phyloP scores from a whole-genome alignment of 1,284 basidiomycete genomes.

The Malassezia restricta region DNA sequence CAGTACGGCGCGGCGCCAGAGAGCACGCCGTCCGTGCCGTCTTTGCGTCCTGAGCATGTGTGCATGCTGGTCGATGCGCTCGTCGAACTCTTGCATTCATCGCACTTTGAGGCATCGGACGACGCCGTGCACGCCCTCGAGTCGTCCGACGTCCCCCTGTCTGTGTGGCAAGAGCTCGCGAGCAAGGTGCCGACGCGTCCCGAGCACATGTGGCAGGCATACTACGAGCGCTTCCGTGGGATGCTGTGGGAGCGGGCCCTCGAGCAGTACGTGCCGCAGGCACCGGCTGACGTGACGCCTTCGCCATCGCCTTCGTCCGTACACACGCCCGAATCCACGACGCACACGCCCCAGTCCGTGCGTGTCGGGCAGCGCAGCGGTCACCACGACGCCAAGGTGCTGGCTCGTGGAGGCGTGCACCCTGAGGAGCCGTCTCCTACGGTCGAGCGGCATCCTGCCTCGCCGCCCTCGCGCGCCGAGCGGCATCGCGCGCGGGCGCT shows the following conservation, averaged over 20 bases:
- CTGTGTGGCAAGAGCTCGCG: not conserved
- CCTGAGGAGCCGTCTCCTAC: not conserved
- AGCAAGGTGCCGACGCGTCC: not conserved
- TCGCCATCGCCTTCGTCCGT: not conserved
- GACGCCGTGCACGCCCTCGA: not conserved
- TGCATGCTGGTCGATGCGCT: not conserved
- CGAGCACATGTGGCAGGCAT: constrained; percentile 1
- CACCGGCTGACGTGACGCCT: not conserved
- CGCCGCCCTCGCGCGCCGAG: not conserved
- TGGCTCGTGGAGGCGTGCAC: constrained; percentile 1
- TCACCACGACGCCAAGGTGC: constrained; percentile 16
- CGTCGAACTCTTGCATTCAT: not conserved
- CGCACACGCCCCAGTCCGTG: constrained; percentile 8
- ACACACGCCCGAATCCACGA: not conserved
- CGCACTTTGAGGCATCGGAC: not conserved
- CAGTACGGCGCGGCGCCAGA: not conserved
- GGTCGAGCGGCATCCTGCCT: not conserved
- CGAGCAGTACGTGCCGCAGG: not conserved
- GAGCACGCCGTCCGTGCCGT: not conserved
- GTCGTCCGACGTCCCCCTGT: not conserved
- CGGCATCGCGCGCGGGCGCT: constrained; percentile 6
- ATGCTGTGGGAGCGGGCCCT: constrained; percentile 3
- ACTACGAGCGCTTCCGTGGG: not conserved
- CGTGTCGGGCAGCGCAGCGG: constrained; percentile 11
- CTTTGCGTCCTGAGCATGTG: not conserved